Evolutionary conservation across 2,329 filamentous ascomycete genomes (phyloP), one percentile per base, ranked within the genome.

Genomic region (Fusarium tricinctum): DNA sequence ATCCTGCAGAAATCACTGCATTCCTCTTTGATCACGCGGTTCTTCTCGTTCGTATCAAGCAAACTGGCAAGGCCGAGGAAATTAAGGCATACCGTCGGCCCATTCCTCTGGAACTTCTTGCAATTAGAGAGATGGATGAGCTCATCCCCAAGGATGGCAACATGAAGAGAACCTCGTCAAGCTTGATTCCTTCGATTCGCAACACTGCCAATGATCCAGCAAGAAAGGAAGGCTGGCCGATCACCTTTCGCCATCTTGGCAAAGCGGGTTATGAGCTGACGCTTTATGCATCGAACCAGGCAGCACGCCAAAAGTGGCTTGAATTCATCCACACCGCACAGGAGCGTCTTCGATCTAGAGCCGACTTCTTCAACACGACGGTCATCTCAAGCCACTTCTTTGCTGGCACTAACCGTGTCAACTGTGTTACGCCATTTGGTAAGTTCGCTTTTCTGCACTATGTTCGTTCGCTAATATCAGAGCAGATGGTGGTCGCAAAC

Each of bases 11-110:
- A 74, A 95, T 99, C 44, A 96, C 94, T 20, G 94, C 93, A 17
- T 99, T 97, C 82, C 85, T 99, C 23, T 97, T 99, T 76, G 96
- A 99, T 75, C 96, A 99, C 78, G 95, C 96, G 5, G 91, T 99
- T 52, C 85, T 99, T 35, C 86, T 99, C 40, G 96, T 97, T 69
- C 88, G 94, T 52, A 91, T 94, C 69, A 99, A 98, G 82, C 91
- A 91, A 62, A 92, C 92, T 61, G 97, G 96, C 78, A 98, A 98
- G 82, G 88, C 88, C 43, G 96, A 99, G 78, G 95, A 98, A 77
- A 91, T 97, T 65, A 96, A 97, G 77, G 96, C 97, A 1, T 98
- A 98, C 80, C 89, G 94, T 74, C 93, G 89, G 67, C 96, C 96
- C 1, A 99, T 99, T 70, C 96, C 96, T 15, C 83, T 99, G 32